Conservation (phyloP, 2,329 filamentous ascomycete species). For the Fusarium tricinctum region DNA sequence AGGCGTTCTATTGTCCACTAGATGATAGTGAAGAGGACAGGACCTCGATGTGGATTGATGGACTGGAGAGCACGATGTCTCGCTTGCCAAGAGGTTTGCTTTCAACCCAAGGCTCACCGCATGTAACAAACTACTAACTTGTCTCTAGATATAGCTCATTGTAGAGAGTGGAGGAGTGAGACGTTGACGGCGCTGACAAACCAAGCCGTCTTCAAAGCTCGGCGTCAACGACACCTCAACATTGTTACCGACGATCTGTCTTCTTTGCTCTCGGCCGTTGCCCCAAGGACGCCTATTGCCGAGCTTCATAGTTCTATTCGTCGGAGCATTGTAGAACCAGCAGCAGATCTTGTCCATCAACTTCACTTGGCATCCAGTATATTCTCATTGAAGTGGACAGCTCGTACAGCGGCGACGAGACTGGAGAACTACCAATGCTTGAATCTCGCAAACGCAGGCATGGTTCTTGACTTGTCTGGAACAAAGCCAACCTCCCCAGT, state of each 20-base stretch:
- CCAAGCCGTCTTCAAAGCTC: slow-evolving; percentile 52
- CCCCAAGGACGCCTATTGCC: slow-evolving; percentile 45
- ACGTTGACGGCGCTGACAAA: slow-evolving; percentile 54
- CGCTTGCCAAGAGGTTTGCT: slow-evolving; percentile 53
- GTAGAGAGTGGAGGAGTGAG: slow-evolving; percentile 57
- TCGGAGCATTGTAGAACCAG: slow-evolving; percentile 54
- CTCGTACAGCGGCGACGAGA: slow-evolving; percentile 54
- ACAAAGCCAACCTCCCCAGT: slow-evolving; percentile 49
- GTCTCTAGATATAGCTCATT: slow-evolving; percentile 52
- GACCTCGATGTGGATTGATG: slow-evolving; percentile 53
- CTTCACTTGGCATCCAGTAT: slow-evolving; percentile 55
- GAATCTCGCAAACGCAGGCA: slow-evolving; percentile 53
- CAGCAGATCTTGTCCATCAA: slow-evolving; percentile 55
- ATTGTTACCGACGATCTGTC: slow-evolving; percentile 54
- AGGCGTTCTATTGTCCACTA: slow-evolving; percentile 56
- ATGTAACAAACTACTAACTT: slow-evolving; percentile 18
- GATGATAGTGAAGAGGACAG: slow-evolving; percentile 52
- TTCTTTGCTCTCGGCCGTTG: slow-evolving; percentile 50
- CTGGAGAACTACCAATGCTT: slow-evolving; percentile 57
- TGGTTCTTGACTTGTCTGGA: slow-evolving; percentile 50
- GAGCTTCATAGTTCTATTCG: slow-evolving; percentile 54
- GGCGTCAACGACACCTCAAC: slow-evolving; percentile 49
- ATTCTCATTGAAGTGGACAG: slow-evolving; percentile 57
- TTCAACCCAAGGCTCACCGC: not conserved
- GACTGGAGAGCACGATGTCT: slow-evolving; percentile 53